These are phyloP conservation scores for Coriolopsis trogii DNA, from an alignment of 1,284 basidiomycete species.

Conservation along the genomic window DNA sequence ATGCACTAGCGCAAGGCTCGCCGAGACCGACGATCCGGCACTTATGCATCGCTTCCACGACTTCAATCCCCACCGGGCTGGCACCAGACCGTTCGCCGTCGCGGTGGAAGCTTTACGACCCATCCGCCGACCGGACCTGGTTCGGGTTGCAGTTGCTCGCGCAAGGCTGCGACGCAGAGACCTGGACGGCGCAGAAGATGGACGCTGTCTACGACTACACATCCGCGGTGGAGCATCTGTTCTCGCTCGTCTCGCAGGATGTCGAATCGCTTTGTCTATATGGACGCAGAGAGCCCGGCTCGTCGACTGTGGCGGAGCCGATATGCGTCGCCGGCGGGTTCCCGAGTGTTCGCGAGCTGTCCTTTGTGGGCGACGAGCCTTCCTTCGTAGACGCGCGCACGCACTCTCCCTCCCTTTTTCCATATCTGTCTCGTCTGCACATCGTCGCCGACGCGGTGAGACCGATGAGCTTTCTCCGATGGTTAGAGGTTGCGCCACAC, in stretches of 20 bases:
- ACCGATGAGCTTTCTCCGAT: background rate
- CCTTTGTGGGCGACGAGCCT: background rate
- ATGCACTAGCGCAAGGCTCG: background rate
- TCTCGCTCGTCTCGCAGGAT: background rate
- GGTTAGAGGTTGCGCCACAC: background rate
- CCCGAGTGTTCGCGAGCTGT: background rate
- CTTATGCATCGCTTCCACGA: conserved; percentile 5
- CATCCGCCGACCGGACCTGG: too few relatives aligned
- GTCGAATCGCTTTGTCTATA: conserved; percentile 3
- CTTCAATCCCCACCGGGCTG: background rate
- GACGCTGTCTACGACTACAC: background rate
- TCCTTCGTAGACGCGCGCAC: background rate
- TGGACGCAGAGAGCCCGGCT: background rate
- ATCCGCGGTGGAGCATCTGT: background rate
- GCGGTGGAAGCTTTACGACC: background rate
- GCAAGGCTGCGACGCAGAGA: background rate
- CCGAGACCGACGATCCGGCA: conserved; percentile 2
- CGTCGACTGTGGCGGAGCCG: background rate
- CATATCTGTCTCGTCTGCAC: background rate
- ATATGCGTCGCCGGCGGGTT: background rate
- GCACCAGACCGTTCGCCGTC: background rate
- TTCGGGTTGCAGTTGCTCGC: background rate
- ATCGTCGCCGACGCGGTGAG: background rate
- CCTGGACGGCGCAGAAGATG: background rate
- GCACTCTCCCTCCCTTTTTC: background rate